Percentiles rank a stretch among this genome's conserved stretches.
These are phyloP conservation scores for Tremella mesenterica DNA, from an alignment of 768 basidiomycete genomes.

Conservation along the genomic window DNA sequence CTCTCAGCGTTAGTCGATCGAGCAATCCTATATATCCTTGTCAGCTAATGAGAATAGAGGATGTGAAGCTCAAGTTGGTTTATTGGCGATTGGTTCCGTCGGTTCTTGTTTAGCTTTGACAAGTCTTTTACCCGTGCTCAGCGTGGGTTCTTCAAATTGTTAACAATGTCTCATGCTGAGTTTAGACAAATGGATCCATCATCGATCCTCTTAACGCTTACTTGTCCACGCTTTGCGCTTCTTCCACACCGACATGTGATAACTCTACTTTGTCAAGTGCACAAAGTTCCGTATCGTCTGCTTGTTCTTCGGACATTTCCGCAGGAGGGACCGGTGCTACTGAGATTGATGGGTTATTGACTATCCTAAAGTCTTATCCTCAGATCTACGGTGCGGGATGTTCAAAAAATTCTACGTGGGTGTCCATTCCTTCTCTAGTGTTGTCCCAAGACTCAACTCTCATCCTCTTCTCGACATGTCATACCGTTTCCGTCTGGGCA, in stretches of 20 bases:
- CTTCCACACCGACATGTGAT: conserved; percentile 26
- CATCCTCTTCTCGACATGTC: background rate
- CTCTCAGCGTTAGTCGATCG: too few relatives aligned
- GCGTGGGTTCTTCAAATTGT: too few relatives aligned
- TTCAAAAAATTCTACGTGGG: conserved; percentile 38
- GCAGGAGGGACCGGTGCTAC: conserved; percentile 23
- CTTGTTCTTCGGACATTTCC: conserved; percentile 29
- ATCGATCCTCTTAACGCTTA: conserved; percentile 34
- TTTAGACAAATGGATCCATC: conserved; percentile 31
- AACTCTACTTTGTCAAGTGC: conserved; percentile 32
- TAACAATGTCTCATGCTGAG: too few relatives aligned
- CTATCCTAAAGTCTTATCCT: conserved; percentile 27
- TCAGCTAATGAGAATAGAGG: too few relatives aligned
- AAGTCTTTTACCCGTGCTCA: conserved; percentile 21
- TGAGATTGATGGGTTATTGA: conserved; percentile 23
- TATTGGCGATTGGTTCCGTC: conserved; percentile 27
- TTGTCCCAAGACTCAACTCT: background rate
- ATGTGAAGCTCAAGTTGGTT: conserved; percentile 25
- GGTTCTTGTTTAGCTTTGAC: conserved; percentile 35
- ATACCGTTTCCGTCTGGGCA: background rate
- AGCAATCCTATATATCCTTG: too few relatives aligned
- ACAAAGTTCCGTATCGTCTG: conserved; percentile 17
- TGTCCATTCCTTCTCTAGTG: background rate
- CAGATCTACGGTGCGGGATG: conserved; percentile 37
- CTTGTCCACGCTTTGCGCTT: conserved; percentile 31